These are phyloP conservation scores for Pseudonectria buxi DNA, from an alignment of 2,329 filamentous ascomycete species.

Conservation along the genomic window DNA sequence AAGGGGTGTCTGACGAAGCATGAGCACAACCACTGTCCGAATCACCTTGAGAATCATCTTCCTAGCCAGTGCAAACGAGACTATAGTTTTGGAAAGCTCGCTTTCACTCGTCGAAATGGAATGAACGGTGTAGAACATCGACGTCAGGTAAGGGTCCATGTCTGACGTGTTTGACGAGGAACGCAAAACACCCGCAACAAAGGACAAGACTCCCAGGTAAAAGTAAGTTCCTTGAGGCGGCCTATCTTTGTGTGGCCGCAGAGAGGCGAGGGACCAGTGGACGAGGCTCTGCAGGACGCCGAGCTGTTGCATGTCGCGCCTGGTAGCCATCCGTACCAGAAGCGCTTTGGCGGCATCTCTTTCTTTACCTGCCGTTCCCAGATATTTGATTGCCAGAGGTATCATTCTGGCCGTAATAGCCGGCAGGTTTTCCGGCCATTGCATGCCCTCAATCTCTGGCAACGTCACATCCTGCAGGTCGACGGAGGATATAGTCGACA, in stretches of 20 bases:
- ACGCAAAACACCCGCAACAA: conserved; percentile 66
- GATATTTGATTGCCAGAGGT: conserved; percentile 62
- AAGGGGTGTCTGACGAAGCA: conserved; percentile 46
- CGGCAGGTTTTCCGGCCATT: conserved; percentile 56
- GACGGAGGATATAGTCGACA: conserved; percentile 71
- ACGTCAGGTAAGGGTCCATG: conserved; percentile 58
- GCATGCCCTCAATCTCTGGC: conserved; percentile 40
- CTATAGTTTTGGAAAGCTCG: conserved; percentile 45
- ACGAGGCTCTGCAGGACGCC: conserved; percentile 63
- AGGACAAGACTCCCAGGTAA: conserved; percentile 72
- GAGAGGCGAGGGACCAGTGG: conserved; percentile 59
- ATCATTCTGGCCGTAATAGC: conserved; percentile 65
- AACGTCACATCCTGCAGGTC: conserved; percentile 41
- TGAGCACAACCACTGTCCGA: conserved; percentile 63
- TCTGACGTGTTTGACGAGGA: conserved; percentile 67
- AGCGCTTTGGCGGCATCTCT: conserved; percentile 79
- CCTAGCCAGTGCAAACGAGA: conserved; percentile 69
- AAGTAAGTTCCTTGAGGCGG: conserved; percentile 56
- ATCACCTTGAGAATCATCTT: conserved; percentile 83
- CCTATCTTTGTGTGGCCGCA: conserved; percentile 39
- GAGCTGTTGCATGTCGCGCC: conserved; percentile 79
- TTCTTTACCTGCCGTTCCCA: conserved; percentile 75
- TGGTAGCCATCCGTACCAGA: conserved; percentile 72
- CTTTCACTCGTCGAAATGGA: conserved; percentile 47
- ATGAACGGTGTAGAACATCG: conserved; percentile 60